A percentile compares a stretch with the other conserved stretches of the same genome.
Evolutionary conservation across 139 green algal genomes (phyloP).

Genomic region (Picochlorum sp.): DNA sequence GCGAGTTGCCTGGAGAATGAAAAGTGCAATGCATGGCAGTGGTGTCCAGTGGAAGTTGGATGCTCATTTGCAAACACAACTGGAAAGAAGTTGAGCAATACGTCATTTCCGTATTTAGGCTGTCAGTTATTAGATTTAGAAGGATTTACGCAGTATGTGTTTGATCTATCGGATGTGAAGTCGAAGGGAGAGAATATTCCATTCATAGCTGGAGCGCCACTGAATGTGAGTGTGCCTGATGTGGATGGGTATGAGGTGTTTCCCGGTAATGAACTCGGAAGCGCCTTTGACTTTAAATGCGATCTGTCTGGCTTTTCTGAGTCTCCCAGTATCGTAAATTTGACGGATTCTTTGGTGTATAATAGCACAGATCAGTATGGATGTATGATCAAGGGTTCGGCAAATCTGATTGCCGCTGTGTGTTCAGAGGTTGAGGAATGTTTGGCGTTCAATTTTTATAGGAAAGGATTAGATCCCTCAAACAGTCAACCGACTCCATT

Average conservation of each 20-base stretch:
- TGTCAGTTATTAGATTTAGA: constrained; percentile 26
- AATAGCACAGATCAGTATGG: background rate
- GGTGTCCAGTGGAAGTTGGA: constrained; percentile 10
- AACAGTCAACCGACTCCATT: background rate
- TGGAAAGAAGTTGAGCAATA: background rate
- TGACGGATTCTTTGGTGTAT: background rate
- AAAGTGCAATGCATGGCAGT: constrained; percentile 22
- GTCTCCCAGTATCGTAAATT: no score
- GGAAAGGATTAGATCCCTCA: constrained; percentile 1
- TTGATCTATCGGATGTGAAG: background rate
- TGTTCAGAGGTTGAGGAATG: constrained; percentile 16
- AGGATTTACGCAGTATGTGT: constrained; percentile 10
- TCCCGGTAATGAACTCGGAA: constrained; percentile 18
- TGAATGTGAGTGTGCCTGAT: constrained; percentile 18
- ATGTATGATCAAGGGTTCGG: constrained; percentile 13
- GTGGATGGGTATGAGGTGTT: constrained; percentile 14
- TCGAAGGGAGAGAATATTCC: constrained; percentile 3
- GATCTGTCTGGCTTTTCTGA: background rate
- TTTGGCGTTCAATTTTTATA: constrained; percentile 19
- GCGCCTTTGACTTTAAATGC: constrained; percentile 24
- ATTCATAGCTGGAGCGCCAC: constrained; percentile 20
- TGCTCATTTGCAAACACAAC: background rate
- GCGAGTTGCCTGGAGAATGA: constrained; percentile 6
- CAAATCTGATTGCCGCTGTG: background rate
- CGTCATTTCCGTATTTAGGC: constrained; percentile 22